Base-by-base conservation (phyloP, 768 basidiomycete species). In the Lenzites betulinus region DNA sequence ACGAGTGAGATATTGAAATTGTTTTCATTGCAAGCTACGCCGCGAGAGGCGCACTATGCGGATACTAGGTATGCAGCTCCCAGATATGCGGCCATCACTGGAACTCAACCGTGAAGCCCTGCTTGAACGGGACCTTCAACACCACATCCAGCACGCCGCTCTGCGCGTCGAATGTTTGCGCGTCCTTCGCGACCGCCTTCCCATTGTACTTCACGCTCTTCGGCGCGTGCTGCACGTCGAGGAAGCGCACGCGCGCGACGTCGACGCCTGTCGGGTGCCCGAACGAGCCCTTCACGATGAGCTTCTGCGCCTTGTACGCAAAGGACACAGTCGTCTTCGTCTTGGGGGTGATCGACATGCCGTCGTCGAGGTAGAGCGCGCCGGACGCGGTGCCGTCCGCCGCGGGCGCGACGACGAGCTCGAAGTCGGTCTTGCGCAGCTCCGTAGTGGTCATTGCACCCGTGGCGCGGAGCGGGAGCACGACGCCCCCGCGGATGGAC, bases 351-450 rank as follows among this genome's bases (percentile, higher is more conserved):
- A 77, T 64, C 7, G 83, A 84, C 44, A 81, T 82, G 13, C 88
- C 87, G 60, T 89, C 87, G 66, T 89, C 88, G 36, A 86, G 63
- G 68, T 89, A 88, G 39, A 89, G 74, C 39, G 66, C 44, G 1
- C 87, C 88, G 6, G 65, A 62, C 0, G 88, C 88, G 0, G 64
- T 71, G 15, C 84, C 86, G n/a, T 77, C 70, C 41, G 64, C 59
- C 12, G 77, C 77, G 1, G 85, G 85, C 0, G 87, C 88, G 33
- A 89, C 81, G 41, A 88, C 75, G 54, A 89, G 71, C 69, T 87
- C 82, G 58, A 88, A 89, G 66, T 83, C 80, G 12, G 74, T 79
- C 64, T 74, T 73, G 39, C 86, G 75, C 59, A 89, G 72, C 61
- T 74, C 78, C 2, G 77, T 73, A 0, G 86, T 89, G 22, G 87